Base-by-base conservation (phyloP, 2,329 filamentous ascomycete species). In the Colletotrichum tabaci region DNA sequence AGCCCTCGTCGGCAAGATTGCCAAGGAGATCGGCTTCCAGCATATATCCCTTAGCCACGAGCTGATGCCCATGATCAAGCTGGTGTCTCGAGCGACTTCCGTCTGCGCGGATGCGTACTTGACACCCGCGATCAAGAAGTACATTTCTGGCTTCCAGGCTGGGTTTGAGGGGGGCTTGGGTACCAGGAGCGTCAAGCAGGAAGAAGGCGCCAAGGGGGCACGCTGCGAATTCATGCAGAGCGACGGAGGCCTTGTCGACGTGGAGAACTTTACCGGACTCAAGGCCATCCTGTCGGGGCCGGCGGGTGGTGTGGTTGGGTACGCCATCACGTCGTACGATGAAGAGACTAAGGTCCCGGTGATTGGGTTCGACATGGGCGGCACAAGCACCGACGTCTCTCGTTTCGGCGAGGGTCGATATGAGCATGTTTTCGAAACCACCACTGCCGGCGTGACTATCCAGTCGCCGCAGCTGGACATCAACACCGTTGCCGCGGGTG, bases 161-260 rank as follows among this genome's bases (percentile, higher is more conserved):
- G 94, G 94, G 0, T 98, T 98, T 75, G 88, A 90, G 69, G 94
- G 95, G 12, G 93, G 94, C 0, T 84, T 98, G 0, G 94, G 94
- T 2, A 91, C 90, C 0, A 89, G 92, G 76, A 94, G 91, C 72
- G 92, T 96, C 5, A 91, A 92, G 80, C 84, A 89, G 18, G 88
- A 92, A 72, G 81, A 84, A 38, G 92, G 91, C 0, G 81, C 85
- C 6, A 92, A 88, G 76, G 93, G 92, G 4, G 93, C 94, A 4
- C 87, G 95, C 74, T 98, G 95, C 82, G 95, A 98, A 80, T 98
- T 98, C 76, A 98, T 98, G 95, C 94, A 98, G 80, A 95, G 92
- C 12, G 94, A 97, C 74, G 94, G 94, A 26, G 90, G 90, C 0
- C 80, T 92, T 2, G 89, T 92, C 0, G 93, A 95, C 74, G 92